Conservation (phyloP, 164 flowering plant species). For the Umbilicus rupestris region DNA sequence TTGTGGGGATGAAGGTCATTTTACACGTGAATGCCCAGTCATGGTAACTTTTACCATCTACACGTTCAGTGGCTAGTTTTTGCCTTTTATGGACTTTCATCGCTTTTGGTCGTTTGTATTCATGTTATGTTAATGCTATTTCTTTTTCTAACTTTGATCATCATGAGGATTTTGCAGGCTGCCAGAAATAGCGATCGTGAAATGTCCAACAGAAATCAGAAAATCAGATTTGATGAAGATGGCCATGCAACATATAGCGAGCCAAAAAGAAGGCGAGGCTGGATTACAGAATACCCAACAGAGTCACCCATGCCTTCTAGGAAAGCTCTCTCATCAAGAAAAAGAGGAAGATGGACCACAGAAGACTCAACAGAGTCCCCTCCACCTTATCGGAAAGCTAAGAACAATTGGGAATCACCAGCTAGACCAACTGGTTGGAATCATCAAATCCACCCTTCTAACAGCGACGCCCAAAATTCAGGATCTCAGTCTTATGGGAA, state of each 20-base stretch:
- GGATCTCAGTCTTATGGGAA: conserved; percentile 23
- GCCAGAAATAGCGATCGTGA: neutral
- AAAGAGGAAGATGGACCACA: conserved; percentile 12
- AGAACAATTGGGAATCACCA: conserved; percentile 33
- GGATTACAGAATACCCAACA: conserved; percentile 36
- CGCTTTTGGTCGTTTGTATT: neutral
- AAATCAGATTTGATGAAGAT: conserved; percentile 2
- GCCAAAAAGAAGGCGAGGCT: conserved; percentile 7
- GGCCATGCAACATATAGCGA: neutral
- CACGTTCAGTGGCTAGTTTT: neutral
- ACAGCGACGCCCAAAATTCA: conserved; percentile 15
- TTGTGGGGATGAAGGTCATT: conserved; percentile 75
- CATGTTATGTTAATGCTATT: neutral
- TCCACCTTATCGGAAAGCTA: conserved; percentile 3
- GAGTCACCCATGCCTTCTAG: conserved; percentile 18
- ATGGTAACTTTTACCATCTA: conserved; percentile 27
- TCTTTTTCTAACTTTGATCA: neutral
- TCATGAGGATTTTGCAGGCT: neutral
- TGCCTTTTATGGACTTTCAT: neutral
- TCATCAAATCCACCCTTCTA: conserved; percentile 10
- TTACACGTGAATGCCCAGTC: conserved; percentile 58
- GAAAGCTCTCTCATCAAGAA: conserved; percentile 1
- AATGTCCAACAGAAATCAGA: neutral
- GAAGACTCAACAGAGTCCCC: conserved; percentile 42
- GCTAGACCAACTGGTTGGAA: conserved; percentile 25